A percentile compares a stretch with the other conserved stretches of the same genome.
phyloP scores from a whole-genome alignment of 192 early-diverging fungal species.

The Entophlyctis helioformis region DNA sequence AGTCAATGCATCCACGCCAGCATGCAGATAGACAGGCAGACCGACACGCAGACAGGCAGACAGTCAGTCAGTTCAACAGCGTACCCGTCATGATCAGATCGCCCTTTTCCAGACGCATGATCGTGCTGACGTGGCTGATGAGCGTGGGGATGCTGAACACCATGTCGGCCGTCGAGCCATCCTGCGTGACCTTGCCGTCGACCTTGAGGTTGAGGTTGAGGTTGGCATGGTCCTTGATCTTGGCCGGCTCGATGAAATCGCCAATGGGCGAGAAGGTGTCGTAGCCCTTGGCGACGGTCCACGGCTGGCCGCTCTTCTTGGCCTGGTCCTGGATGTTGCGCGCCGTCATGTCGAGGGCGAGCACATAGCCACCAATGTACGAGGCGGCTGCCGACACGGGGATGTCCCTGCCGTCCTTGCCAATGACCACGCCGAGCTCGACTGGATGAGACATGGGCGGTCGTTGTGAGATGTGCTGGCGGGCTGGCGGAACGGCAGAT shows the following conservation, averaged over 20 bases:
- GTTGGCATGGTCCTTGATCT: constrained; percentile 59
- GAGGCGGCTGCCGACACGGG: constrained; percentile 39
- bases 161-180: constrained; percentile 85
- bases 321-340: constrained; percentile 76
- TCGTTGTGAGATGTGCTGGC: background rate
- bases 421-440: constrained; percentile 88
- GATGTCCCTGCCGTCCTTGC: constrained; percentile 66
- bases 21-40: no score
- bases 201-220: constrained; percentile 67
- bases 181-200: constrained; percentile 60
- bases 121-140: constrained; percentile 65
- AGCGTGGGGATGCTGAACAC: constrained; percentile 78
- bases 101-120: constrained; percentile 83
- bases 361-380: constrained; percentile 63
- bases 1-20: no score
- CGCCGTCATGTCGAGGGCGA: constrained; percentile 89
- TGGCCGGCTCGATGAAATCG: constrained; percentile 61
- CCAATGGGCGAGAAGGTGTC: constrained; percentile 91
- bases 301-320: constrained; percentile 76
- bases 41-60: background rate
- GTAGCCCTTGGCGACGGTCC: constrained; percentile 87
- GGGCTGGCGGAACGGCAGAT: background rate
- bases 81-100: constrained; percentile 82
- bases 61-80: background rate
- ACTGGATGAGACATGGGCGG: constrained; percentile 24